Base-by-base conservation (phyloP, 352 stramenopile species). In the Pythium aristosporum region DNA sequence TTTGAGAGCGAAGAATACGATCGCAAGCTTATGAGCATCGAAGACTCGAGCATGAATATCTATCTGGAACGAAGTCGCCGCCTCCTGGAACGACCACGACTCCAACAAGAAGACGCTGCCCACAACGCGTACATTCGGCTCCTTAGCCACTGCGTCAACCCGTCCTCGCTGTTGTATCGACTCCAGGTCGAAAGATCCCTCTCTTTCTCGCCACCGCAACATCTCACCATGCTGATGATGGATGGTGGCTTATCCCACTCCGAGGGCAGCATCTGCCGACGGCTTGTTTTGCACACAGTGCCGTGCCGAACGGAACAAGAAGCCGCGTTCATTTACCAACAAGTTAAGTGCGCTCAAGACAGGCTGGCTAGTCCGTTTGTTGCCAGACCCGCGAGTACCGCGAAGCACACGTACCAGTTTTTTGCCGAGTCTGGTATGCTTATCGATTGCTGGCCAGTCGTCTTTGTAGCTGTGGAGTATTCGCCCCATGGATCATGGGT, bases 381-480 rank as follows among this genome's bases (percentile, higher is more conserved):
- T 8, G 66, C 46, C 2, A 41, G 61, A 11, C 51, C 87, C 5
- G 37, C 39, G 5, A 69, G 65, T 1, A 63, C 72, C 4, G 68
- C 76, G 30, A 83, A 78, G 36, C 79, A 89, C 48, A 78, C 55
- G 23, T 91, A 80, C 61, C 82, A 91, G 58, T 69, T 79, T 36
- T 91, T 91, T 28, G 72, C 80, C 5, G 73, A 85, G 30, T 79
- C 74, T 15, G 82, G 82, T 0, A 75, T 88, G 44, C 68, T 91
- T 0, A 55, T 88, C 12, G 80, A 89, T 32, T 84, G 69, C 66
- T 88, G 76, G 78, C 80, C 79, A 0, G 60, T 89, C 4, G 55
- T 89, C 12, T 87, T 89, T 52, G 60, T 87, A 11, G 67, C 66
- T 5, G 63, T 69, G 5, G 73, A 89, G 55, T 77, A 77, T 59